These are phyloP conservation scores for Sphenostylis stenocarpa DNA, from an alignment of 306 rosid species.

Conservation along the genomic window DNA sequence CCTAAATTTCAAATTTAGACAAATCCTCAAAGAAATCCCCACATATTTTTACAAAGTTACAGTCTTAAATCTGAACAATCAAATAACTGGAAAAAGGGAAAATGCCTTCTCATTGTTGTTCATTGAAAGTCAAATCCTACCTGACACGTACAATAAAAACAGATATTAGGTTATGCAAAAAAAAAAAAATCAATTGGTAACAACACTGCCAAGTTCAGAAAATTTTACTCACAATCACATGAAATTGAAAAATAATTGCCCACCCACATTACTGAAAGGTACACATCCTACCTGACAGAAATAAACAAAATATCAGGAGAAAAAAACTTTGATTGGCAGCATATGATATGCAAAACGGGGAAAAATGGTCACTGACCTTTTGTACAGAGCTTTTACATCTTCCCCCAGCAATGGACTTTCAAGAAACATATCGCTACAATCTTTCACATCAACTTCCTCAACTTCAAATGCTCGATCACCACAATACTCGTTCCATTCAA, in stretches of 20 bases:
- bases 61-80: background rate
- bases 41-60: background rate
- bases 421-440: slow-evolving; percentile 71
- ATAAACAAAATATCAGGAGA: slow-evolving; percentile 21
- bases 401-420: slow-evolving; percentile 55
- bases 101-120: background rate
- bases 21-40: no score
- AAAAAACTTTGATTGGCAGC: background rate
- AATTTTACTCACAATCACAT: background rate
- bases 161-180: no score
- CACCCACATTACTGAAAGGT: background rate
- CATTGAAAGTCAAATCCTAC: background rate
- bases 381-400: slow-evolving; percentile 70
- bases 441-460: slow-evolving; percentile 51
- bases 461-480: slow-evolving; percentile 62
- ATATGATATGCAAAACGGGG: background rate
- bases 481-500: slow-evolving; percentile 86
- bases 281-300: slow-evolving; percentile 56
- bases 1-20: no score
- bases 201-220: background rate
- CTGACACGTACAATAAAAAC: no score
- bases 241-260: background rate
- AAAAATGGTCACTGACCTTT: slow-evolving; percentile 55
- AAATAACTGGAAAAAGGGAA: no score
- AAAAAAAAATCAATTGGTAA: no score